These are phyloP conservation scores for Castanea crenata DNA, from an alignment of 306 rosid species.

Conservation along the genomic window DNA sequence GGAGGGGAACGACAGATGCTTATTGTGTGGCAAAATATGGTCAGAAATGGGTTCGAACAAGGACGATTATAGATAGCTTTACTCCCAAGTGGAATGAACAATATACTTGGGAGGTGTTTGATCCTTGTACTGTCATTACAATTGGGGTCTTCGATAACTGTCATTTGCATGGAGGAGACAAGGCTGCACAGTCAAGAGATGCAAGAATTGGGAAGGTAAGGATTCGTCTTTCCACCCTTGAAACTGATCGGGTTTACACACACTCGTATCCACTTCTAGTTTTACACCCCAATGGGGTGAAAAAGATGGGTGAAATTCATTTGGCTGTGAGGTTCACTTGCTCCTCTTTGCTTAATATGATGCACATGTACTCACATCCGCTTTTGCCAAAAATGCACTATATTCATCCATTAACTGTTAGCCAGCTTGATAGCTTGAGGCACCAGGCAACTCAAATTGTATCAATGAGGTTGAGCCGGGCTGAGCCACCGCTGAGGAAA, in stretches of 20 bases:
- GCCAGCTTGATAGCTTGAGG: constrained; percentile 92
- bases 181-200: constrained; percentile 66
- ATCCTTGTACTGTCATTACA: constrained; percentile 96
- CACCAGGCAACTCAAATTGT: constrained; percentile 95
- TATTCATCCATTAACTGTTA: constrained; percentile 80
- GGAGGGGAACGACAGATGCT: constrained; percentile 87
- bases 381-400: constrained; percentile 96
- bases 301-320: constrained; percentile 99
- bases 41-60: constrained; percentile 96
- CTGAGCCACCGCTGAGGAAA: constrained; percentile 90
- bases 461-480: constrained; percentile 77
- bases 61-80: constrained; percentile 94
- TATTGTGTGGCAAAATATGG: constrained; percentile 95
- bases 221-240: constrained; percentile 93
- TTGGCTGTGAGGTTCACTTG: constrained; percentile 95
- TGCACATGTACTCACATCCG: constrained; percentile 96
- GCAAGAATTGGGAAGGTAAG: constrained; percentile 87
- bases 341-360: constrained; percentile 89
- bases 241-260: constrained; percentile 86
- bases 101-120: constrained; percentile 95
- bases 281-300: constrained; percentile 79
- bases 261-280: constrained; percentile 93
- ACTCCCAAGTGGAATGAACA: constrained; percentile 95
- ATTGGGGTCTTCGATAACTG: constrained; percentile 94
- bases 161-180: constrained; percentile 86